Evolutionary conservation across 805 yeast genomes (phyloP), one percentile per base, ranked within the genome.

Genomic region (Metschnikowia cerradonensis): DNA sequence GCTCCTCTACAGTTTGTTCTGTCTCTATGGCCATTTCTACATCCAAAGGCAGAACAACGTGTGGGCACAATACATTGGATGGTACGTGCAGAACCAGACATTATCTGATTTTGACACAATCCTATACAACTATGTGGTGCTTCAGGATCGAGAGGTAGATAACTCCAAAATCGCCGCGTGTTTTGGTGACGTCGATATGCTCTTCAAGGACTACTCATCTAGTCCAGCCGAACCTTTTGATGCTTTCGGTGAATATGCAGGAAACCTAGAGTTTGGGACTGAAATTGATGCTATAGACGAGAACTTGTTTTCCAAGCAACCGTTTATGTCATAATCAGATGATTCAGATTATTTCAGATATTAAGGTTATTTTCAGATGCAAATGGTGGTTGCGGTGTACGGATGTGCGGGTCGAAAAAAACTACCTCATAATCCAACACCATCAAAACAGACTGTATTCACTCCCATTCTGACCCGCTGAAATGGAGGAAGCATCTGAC

Each of bases 11-110:
- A 41, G 65, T 13, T 51, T 60, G 26, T 40, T 67, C 6, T 57
- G 61, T 30, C 38, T 59, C 2, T 52, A 61, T 44, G 52, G 57
- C 17, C 51, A 64, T 14, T 67, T 70, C 30, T 53, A 58, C 37
- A 39, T 70, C 14, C 57, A 57, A 47, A 47, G 52, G 19, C 39
- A 53, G 4, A 36, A 51, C n/a, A 67, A 65, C 48, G 53, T 67
- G 22, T 70, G 74, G 74, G 36, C 52, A 14, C 67, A 66, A 34
- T 67, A 50, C 40, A 51, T 61, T 14, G 20, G 31, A 2, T 60
- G 64, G 65, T 67, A 49, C 49, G 43, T 41, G 15, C 23, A 48
- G 4, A 35, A 49, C 13, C 41, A 35, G n/a, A 11, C 22, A 6
- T 50, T 49, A n/a, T 26, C 51, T 23, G 40, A 20, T 7, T 46